A percentile compares a stretch with the other conserved stretches of the same genome.
phyloP scores from a whole-genome alignment of 108 stramenopile species.

The Pseudonitzschia pungens region DNA sequence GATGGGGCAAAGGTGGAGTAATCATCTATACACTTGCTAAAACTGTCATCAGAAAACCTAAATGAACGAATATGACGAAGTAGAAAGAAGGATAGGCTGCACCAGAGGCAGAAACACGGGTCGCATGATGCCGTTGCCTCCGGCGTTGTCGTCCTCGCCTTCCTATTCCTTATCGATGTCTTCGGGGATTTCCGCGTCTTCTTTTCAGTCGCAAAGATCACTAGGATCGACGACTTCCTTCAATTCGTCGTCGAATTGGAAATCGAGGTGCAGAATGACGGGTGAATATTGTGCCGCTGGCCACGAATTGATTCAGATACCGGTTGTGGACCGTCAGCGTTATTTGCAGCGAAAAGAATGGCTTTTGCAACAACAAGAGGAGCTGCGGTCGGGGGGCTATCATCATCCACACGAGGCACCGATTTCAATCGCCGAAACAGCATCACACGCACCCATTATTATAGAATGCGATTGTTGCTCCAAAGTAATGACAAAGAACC shows the following conservation, averaged over 20 bases:
- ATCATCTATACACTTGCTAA: no score
- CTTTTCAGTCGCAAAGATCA: neutral
- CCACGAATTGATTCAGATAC: constrained; percentile 18
- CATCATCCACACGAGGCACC: constrained; percentile 1
- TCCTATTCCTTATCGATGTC: neutral
- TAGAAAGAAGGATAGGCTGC: neutral
- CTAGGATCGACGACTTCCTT: neutral
- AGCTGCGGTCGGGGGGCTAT: neutral
- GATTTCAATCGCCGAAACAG: neutral
- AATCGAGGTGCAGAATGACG: constrained; percentile 5
- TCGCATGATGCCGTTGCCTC: neutral
- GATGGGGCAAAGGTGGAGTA: no score
- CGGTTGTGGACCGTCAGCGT: constrained; percentile 21
- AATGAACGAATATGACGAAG: neutral
- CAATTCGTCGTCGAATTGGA: neutral
- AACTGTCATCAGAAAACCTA: no score
- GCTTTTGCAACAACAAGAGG: constrained; percentile 1
- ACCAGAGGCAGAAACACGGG: neutral
- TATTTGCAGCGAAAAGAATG: constrained; percentile 22
- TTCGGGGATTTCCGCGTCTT: neutral
- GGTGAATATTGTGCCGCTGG: constrained; percentile 27
- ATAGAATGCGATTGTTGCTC: constrained; percentile 41
- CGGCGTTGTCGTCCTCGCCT: neutral
- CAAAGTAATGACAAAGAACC: constrained; percentile 8
- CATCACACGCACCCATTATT: neutral